Conservation (phyloP, 148 eudicot genomes). For the Vaccinium vitisidaea region DNA sequence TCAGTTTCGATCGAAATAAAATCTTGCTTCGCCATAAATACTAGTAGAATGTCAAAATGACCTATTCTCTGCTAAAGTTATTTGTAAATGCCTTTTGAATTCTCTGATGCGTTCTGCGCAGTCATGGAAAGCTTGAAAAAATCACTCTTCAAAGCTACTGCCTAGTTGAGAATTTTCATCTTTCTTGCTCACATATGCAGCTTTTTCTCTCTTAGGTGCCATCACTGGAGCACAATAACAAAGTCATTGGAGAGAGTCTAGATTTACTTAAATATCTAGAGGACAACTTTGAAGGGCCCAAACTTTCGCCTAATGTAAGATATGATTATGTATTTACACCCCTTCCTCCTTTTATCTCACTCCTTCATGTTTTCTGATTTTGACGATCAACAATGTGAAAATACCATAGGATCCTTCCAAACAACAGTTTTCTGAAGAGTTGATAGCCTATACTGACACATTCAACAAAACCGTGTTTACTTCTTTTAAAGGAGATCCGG, state of each 20-base stretch:
- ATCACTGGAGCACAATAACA: constrained; percentile 62
- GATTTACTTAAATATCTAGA: constrained; percentile 71
- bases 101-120: neutral
- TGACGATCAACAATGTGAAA: neutral
- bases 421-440: constrained; percentile 56
- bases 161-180: neutral
- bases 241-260: constrained; percentile 64
- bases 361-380: neutral
- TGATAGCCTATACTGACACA: constrained; percentile 41
- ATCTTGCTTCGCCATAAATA: neutral
- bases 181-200: neutral
- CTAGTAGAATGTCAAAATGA: neutral
- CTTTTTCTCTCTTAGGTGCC: constrained; percentile 50
- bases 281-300: constrained; percentile 67
- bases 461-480: constrained; percentile 19
- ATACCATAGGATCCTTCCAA: constrained; percentile 62
- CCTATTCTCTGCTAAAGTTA: neutral
- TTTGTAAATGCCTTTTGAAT: neutral
- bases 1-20: neutral
- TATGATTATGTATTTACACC: neutral
- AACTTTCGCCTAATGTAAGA: constrained; percentile 64
- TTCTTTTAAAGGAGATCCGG: constrained; percentile 47
- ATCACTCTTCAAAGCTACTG: neutral
- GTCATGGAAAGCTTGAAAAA: neutral
- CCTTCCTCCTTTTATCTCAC: neutral